These are phyloP conservation scores for Gelatoporia subvermispora DNA, from an alignment of 768 basidiomycete species.

Conservation along the genomic window DNA sequence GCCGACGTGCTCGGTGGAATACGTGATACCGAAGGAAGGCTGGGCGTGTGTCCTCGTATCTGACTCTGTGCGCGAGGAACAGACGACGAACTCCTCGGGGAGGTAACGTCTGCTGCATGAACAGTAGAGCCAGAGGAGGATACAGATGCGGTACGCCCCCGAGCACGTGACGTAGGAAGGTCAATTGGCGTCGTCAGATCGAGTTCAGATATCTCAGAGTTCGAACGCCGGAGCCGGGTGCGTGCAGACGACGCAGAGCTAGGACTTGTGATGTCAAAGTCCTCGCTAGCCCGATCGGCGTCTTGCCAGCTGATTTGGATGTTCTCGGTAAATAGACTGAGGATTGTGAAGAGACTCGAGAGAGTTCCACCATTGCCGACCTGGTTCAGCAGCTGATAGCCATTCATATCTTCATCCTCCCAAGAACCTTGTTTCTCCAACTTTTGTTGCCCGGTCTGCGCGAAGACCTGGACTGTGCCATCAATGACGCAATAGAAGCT, in stretches of 20 bases:
- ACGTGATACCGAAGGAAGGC: too few species aligned
- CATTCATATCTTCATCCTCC: constrained; percentile 89
- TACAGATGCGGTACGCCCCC: constrained; percentile 47
- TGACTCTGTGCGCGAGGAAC: too few species aligned
- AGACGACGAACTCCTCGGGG: constrained; percentile 17
- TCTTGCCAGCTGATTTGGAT: constrained; percentile 91
- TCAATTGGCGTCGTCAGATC: constrained; percentile 31
- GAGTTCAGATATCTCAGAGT: constrained; percentile 64
- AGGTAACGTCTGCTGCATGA: constrained; percentile 37
- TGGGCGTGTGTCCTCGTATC: background rate
- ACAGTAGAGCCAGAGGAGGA: constrained; percentile 71
- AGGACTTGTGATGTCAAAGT: constrained; percentile 12
- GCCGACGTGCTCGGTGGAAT: constrained; percentile 2
- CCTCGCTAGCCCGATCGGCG: constrained; percentile 29
- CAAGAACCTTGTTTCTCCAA: constrained; percentile 52
- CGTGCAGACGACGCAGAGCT: constrained; percentile 12
- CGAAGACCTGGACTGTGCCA: constrained; percentile 93
- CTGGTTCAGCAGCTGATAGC: constrained; percentile 94
- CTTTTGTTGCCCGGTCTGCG: constrained; percentile 54
- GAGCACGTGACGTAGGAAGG: constrained; percentile 22
- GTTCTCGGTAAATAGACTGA: constrained; percentile 94
- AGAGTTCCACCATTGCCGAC: constrained; percentile 94
- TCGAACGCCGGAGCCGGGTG: constrained; percentile 31
- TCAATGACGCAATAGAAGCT: constrained; percentile 98
- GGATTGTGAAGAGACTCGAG: constrained; percentile 93